A percentile compares a stretch with the other conserved stretches of the same genome.
Conservation (phyloP, 2,329 filamentous ascomycete species). For the Colletotrichum horii region DNA sequence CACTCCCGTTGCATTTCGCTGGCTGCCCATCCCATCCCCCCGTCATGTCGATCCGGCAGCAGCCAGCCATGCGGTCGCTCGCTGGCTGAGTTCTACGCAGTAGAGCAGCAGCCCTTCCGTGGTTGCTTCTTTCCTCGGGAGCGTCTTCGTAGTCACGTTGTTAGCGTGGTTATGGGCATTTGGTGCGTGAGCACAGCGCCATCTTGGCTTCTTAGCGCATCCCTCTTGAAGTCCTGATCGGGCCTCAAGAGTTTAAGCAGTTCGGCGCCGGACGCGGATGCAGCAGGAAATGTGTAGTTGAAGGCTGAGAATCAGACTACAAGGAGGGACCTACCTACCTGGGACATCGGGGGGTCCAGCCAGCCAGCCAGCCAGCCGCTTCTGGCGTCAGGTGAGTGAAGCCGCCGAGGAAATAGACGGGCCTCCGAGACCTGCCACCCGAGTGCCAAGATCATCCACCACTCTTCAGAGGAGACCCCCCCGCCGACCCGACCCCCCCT, state of each 20-base stretch:
- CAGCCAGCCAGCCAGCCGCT: background rate
- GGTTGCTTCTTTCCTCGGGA: background rate
- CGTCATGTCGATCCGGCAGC: conserved; percentile 18
- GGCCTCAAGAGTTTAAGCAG: background rate
- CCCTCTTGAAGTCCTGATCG: background rate
- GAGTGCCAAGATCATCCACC: background rate
- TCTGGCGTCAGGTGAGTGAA: background rate
- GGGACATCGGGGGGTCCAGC: background rate
- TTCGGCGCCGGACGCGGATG: background rate
- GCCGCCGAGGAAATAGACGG: background rate
- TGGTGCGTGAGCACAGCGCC: background rate
- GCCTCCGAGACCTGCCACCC: background rate
- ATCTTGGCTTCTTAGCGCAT: background rate
- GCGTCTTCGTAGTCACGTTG: background rate
- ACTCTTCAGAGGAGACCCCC: background rate
- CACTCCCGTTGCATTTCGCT: background rate
- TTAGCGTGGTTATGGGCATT: background rate
- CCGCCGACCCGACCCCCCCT: background rate
- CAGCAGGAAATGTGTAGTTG: background rate
- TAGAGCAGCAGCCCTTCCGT: background rate
- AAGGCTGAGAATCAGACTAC: background rate
- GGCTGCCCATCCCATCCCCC: background rate
- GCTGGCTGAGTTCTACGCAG: background rate
- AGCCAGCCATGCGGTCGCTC: conserved; percentile 5
- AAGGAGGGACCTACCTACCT: background rate